Conservation (phyloP, 257 asterid genomes). For the Anisodus acutangulus region DNA sequence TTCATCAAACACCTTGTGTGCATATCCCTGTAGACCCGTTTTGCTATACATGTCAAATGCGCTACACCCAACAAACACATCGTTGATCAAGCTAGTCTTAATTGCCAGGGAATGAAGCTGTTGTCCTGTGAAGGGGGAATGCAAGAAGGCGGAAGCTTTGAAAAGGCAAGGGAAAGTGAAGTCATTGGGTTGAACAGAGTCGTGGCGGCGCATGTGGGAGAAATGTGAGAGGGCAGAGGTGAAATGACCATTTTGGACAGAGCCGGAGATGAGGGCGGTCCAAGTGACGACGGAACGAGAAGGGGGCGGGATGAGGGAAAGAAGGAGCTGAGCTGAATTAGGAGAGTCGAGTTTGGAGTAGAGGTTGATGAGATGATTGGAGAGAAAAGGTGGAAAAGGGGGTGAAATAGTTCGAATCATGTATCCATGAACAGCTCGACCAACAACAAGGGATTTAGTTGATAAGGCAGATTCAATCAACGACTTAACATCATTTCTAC, state of each 20-base stretch:
- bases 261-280: constrained; percentile 83
- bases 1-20: constrained; percentile 71
- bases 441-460: constrained; percentile 55
- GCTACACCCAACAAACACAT: constrained; percentile 80
- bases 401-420: constrained; percentile 47
- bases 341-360: constrained; percentile 82
- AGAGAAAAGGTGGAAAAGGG: constrained; percentile 60
- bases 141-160: constrained; percentile 66
- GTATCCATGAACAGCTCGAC: constrained; percentile 71
- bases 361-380: constrained; percentile 82
- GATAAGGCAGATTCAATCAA: constrained; percentile 69
- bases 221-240: constrained; percentile 55
- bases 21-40: constrained; percentile 45
- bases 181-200: constrained; percentile 71
- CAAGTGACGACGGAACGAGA: constrained; percentile 91
- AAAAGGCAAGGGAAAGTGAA: constrained; percentile 88
- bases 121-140: constrained; percentile 51
- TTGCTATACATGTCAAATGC: constrained; percentile 81
- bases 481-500: constrained; percentile 2
- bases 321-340: constrained; percentile 58
- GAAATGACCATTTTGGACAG: constrained; percentile 76
- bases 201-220: constrained; percentile 59
- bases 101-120: constrained; percentile 75
- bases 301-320: constrained; percentile 51
- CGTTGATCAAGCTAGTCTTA: constrained; percentile 49